Base-by-base conservation (phyloP, 495 filamentous ascomycete genomes). In the Penicillium canescens region DNA sequence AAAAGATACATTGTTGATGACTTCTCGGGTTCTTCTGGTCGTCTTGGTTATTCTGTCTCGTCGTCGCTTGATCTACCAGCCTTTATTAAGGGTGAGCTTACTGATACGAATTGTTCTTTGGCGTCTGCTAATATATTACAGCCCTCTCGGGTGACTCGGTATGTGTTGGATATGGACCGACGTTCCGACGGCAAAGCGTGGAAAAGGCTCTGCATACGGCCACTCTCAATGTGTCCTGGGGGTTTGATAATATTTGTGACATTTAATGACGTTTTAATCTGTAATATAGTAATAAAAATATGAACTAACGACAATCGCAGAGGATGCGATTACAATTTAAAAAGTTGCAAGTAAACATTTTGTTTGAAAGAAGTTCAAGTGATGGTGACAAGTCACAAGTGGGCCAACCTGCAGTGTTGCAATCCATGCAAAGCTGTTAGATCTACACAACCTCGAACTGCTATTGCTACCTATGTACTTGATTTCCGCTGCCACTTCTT, bases 111-210 rank as follows among this genome's bases (percentile, higher is more conserved):
- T 28, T 52, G 46, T 24, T 34, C 21, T 18, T 18, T 47, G 40
- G 18, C 1, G 33, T 54, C 31, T 42, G 49, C 59, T 65, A 51
- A 68, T 34, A 11, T 33, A 33, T 36, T 16, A 8, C 42, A 68
- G 67, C 56, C 23, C 52, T 70, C 23, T 61, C 58, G 13, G 26
- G 36, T 9, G 43, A 56, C 4, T 21, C 49, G 43, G 56, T 68
- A n/a, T 71, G 68, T 46, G 52, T 71, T 52, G 68, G 68, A 33
- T 52, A 44, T 49, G 68, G 68, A 16, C 68, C 68, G 34, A 53
- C 46, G 35, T 71, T 71, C 42, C 59, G 57, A 52, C 54, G 56
- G 35, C 53, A 48, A 21, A 54, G 57, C 57, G 59, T 71, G 45
- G 68, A 71, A 46, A 57, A 59, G 16, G 65, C 62, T 1, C 46